Base-by-base conservation (phyloP, 371 early-diverging fungal species). In the Parasitella parasitica region DNA sequence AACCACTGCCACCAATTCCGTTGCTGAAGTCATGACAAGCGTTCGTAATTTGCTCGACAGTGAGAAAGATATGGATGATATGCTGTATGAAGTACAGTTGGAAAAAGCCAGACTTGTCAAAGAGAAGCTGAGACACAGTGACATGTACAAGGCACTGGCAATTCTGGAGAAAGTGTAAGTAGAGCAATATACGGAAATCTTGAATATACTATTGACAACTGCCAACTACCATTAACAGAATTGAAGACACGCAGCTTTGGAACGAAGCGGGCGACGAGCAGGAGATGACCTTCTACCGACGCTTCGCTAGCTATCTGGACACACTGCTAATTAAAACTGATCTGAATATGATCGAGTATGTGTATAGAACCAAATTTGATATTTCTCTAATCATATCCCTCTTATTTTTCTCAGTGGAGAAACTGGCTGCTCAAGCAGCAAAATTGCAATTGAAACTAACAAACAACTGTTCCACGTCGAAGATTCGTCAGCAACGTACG, bases 281-380 rank as follows among this genome's bases (percentile, higher is more conserved):
- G 55, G 55, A 39, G 39, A 55, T 38, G 39, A 38, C 39, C 55
- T 55, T 38, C 27, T 39, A 55, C 55, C 39, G n/a, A 55, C 55
- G 55, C 39, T 55, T 55, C 55, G 55, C 39, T 55, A 55, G 39
- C 38, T 38, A 55, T 55, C 27, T 55, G 27, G 39, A 55, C 39
- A 39, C n/a, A 55, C 39, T 55, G 28, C 26, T 55, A 39, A 38
- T 55, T 37, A 20, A 54, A 54, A 54, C 36, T 54, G 38, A 54
- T 12, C 38, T 54, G 54, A 54, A 54, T 54, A 54, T 54, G 37
- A 54, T 54, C 54, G 54, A 54, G 54, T 54, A 54, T 54, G 54
- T 36, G 24, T 26, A 54, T 54, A 54, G 54, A 54, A 54, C 54
- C 54, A 54, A 54, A 54, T 36, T 54, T 54, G 54, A 37, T 54